A percentile compares a stretch with the other conserved stretches of the same genome.
Conservation (phyloP, 495 filamentous ascomycete species). For the Penicillium argentinense region DNA sequence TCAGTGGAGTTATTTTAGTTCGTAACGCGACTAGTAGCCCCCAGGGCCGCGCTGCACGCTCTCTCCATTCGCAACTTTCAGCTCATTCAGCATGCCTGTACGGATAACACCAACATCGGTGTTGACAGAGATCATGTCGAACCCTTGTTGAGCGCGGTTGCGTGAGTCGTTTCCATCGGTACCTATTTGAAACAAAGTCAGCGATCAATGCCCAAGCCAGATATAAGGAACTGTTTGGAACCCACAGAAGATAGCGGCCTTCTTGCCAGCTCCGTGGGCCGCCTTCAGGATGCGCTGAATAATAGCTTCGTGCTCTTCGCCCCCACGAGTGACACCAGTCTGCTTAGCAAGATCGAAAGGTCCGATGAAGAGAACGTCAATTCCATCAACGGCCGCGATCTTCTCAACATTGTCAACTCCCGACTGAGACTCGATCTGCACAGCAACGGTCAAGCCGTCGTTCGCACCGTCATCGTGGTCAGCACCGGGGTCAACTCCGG, state of each 20-base stretch:
- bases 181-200: no score
- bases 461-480: constrained; percentile 40
- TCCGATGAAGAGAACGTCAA: constrained; percentile 50
- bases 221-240: background rate
- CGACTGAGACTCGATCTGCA: constrained; percentile 49
- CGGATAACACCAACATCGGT: constrained; percentile 58
- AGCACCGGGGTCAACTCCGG: constrained; percentile 36
- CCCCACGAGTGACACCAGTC: constrained; percentile 36
- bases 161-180: constrained; percentile 63
- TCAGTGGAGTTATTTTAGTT: no score
- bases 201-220: no score
- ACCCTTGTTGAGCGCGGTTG: constrained; percentile 64
- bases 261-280: constrained; percentile 66
- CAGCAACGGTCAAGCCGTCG: constrained; percentile 34
- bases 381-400: constrained; percentile 45
- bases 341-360: constrained; percentile 56
- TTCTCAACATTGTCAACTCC: constrained; percentile 51
- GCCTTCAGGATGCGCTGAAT: constrained; percentile 65
- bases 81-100: constrained; percentile 33
- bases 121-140: constrained; percentile 71
- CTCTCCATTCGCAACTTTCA: constrained; percentile 34
- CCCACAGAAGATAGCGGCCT: constrained; percentile 73
- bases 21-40: no score
- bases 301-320: constrained; percentile 54
- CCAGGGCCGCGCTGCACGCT: constrained; percentile 8